A percentile compares a stretch with the other conserved stretches of the same genome.
Conservation (phyloP, 2,329 filamentous ascomycete genomes). For the Cryphonectria carpinicola region DNA sequence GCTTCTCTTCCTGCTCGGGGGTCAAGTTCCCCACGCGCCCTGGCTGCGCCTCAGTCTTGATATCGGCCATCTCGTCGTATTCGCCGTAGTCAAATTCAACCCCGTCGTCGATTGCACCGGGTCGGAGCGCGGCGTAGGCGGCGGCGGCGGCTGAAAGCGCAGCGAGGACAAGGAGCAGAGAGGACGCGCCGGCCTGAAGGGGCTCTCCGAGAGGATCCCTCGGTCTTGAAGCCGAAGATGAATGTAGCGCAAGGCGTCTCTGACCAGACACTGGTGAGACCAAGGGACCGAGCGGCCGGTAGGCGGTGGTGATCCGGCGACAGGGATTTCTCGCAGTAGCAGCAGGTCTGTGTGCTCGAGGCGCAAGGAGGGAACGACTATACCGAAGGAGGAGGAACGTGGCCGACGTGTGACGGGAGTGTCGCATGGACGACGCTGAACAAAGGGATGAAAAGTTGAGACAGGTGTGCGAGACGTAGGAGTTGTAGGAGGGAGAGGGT, state of each 20-base stretch:
- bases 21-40: slow-evolving; percentile 88
- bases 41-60: slow-evolving; percentile 50
- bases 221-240: not conserved
- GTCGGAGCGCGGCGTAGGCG: slow-evolving; percentile 14
- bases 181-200: slow-evolving; percentile 24
- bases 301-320: slow-evolving; percentile 1
- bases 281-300: not conserved
- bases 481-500: slow-evolving; percentile 8
- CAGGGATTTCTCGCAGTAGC: not conserved
- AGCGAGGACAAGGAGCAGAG: slow-evolving; percentile 15
- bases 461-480: slow-evolving; percentile 13
- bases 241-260: not conserved
- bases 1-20: slow-evolving; percentile 83
- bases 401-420: slow-evolving; percentile 5
- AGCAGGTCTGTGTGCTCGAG: slow-evolving; percentile 5
- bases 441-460: slow-evolving; percentile 7
- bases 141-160: slow-evolving; percentile 9
- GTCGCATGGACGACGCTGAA: slow-evolving; percentile 24
- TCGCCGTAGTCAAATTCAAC: slow-evolving; percentile 13
- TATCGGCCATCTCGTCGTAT: slow-evolving; percentile 26
- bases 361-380: slow-evolving; percentile 13
- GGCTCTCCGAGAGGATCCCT: not conserved
- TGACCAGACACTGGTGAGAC: not conserved
- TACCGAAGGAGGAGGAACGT: slow-evolving; percentile 14
- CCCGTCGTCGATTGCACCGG: not conserved